Evolutionary conservation across 306 rosid genomes (phyloP), one percentile per base, ranked within the genome.

Genomic region (Quercus aquifolioides): DNA sequence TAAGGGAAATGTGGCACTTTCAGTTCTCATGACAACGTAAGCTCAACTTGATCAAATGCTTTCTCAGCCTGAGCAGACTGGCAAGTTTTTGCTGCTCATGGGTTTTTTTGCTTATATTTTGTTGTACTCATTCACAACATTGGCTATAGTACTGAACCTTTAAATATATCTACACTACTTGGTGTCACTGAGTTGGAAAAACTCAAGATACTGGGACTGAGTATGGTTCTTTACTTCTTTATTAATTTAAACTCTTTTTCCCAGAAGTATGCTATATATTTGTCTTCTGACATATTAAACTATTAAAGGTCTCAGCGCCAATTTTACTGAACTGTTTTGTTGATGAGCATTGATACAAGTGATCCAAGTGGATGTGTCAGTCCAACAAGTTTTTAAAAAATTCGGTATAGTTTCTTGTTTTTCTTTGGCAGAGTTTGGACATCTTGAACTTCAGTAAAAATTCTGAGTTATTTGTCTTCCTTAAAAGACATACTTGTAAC

Each of bases 1-100:
- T 31, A 95, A 90, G 84, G 99, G 99, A 84, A 95, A 95, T 65
- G 97, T 95, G 52, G 99, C 99, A 69, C 94, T 94, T 59, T 94
- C 97, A 62, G 97, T 94, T 86, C 97, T 94, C 68, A 90, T 92
- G 96, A 93, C 97, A 71, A 95, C 90, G 99, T 93, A 93, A 78
- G 91, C 77, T 72, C 81, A 51, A 74, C 51, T 26, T 43, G 43
- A 76, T 59, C 18, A n/a, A 26, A 78, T 76, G 13, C 73, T 79
- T 30, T 71, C 25, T 26, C 54, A 31, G 51, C 25, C 33, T 56
- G 67, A 65, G 78, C 30, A 11, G 57, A 60, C 52, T 77, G n/a
- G 49, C 41, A 55, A 59, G 12, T 30, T 5, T 58, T 58, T 30
- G 35, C 54, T 58, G 25, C 69, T 5, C 51, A 5, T 55, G 49